Conservation (phyloP, 305 asterid species). For the Plantago rigida region DNA sequence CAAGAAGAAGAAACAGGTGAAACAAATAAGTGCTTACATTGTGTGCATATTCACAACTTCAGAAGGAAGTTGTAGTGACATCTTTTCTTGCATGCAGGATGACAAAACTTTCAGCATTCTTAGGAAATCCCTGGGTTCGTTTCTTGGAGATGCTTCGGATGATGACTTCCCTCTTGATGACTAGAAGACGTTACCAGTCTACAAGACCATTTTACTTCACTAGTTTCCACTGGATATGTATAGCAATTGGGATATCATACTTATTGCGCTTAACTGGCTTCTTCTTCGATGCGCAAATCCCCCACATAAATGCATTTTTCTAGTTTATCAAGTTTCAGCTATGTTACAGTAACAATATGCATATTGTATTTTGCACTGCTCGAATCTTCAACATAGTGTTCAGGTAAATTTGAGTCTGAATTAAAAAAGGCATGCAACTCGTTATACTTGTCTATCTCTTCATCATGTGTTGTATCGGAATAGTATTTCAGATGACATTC, state of each 20-base stretch:
- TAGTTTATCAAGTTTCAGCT: too few species aligned
- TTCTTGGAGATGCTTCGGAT: conserved; percentile 81
- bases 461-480: too few species aligned
- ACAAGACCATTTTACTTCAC: neutral
- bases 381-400: too few species aligned
- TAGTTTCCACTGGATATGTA: neutral
- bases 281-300: neutral
- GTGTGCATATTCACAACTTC: neutral
- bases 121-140: conserved; percentile 70
- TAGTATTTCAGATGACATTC: too few species aligned
- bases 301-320: too few species aligned
- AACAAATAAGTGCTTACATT: conserved; percentile 6
- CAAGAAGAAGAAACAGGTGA: conserved; percentile 89
- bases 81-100: conserved; percentile 42
- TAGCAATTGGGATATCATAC: neutral
- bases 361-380: too few species aligned
- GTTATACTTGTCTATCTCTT: too few species aligned
- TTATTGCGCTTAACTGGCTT: neutral
- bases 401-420: too few species aligned
- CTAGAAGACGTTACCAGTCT: conserved; percentile 25
- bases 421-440: too few species aligned
- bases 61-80: conserved; percentile 15
- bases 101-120: conserved; percentile 80
- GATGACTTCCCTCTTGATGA: conserved; percentile 89
- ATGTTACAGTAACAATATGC: too few species aligned